These are phyloP conservation scores for Claviceps paspali DNA, from an alignment of 2,329 filamentous ascomycete genomes.

Conservation along the genomic window DNA sequence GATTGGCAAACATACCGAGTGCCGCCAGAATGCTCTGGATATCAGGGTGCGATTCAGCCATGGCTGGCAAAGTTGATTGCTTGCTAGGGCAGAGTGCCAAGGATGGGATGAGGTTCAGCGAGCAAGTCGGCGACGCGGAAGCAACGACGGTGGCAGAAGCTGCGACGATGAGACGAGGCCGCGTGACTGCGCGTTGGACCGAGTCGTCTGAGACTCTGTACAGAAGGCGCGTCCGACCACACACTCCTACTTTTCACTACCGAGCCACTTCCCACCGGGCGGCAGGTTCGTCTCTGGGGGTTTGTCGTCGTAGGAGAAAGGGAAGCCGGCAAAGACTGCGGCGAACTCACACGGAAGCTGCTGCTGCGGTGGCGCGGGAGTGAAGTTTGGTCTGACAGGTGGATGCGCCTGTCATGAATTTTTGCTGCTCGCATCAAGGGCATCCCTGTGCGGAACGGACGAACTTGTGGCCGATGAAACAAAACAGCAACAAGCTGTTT, in stretches of 20 bases:
- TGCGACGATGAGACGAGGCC: background rate
- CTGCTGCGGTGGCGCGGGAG: background rate
- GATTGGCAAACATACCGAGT: conserved; percentile 24
- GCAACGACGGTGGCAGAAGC: background rate
- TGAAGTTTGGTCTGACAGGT: background rate
- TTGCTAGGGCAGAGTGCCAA: background rate
- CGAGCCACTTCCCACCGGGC: too few species aligned
- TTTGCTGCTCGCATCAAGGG: too few species aligned
- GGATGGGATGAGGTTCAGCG: background rate
- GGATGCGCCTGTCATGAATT: background rate
- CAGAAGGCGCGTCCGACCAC: background rate
- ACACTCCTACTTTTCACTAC: too few species aligned
- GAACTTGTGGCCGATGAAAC: conserved; percentile 1
- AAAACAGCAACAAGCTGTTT: background rate
- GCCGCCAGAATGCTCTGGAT: conserved; percentile 34
- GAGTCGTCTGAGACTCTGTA: background rate
- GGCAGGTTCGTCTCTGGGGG: background rate
- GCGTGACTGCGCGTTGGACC: background rate
- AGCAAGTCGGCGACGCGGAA: background rate
- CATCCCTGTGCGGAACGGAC: background rate
- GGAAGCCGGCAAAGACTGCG: background rate
- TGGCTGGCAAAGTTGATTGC: conserved; percentile 8
- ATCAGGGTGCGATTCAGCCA: conserved; percentile 24
- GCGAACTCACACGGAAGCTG: background rate
- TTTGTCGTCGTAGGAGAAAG: background rate